phyloP scores from a whole-genome alignment of 208 protist genomes.

The Vickermania ingenoplastis region DNA sequence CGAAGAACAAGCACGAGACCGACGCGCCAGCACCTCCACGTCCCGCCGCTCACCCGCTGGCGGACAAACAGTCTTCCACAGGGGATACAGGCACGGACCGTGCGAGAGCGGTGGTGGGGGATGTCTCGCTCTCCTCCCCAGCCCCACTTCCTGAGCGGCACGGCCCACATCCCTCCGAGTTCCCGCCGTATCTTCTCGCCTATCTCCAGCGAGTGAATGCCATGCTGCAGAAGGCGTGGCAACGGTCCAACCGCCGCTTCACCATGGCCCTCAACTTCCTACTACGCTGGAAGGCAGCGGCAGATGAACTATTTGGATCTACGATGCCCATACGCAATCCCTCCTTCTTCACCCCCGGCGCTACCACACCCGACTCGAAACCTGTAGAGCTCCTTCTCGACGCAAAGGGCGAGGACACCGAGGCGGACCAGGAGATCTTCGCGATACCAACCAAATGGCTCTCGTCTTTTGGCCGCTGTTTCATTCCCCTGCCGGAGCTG shows the following conservation, averaged over 20 bases:
- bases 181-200: background rate
- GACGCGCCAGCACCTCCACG: background rate
- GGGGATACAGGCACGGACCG: no score
- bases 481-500: slow-evolving; percentile 16
- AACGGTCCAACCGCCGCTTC: background rate
- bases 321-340: no score
- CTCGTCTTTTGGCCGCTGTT: slow-evolving; percentile 40
- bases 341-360: no score
- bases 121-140: no score
- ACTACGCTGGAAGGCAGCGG: background rate
- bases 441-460: slow-evolving; percentile 61
- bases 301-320: background rate
- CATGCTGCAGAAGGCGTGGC: background rate
- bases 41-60: background rate
- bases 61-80: no score
- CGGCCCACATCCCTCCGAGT: background rate
- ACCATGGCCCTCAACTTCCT: background rate
- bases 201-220: background rate
- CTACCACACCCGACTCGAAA: background rate
- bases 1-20: background rate
- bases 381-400: background rate
- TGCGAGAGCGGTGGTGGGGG: no score
- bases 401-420: background rate
- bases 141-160: no score
- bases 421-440: slow-evolving; percentile 12